Evolutionary conservation across 2,329 filamentous ascomycete species (phyloP).

Genomic region (Pseudogymnoascus sp.): DNA sequence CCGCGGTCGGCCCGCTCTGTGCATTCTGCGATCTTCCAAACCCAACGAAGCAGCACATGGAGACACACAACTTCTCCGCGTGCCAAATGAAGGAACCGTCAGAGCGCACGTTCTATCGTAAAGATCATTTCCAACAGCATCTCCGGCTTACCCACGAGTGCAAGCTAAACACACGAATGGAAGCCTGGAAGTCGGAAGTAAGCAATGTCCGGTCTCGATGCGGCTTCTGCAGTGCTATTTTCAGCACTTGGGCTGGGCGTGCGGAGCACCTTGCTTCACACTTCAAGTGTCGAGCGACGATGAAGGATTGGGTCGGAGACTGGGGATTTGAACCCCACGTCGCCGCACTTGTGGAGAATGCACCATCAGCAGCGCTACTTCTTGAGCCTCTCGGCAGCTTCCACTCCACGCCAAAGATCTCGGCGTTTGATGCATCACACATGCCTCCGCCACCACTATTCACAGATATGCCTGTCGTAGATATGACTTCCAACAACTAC

Average conservation of each 20-base stretch:
- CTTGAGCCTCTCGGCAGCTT: not conserved
- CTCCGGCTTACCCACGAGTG: constrained; percentile 51
- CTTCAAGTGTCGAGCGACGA: constrained; percentile 31
- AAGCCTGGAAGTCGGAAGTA: constrained; percentile 49
- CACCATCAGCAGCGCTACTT: not conserved
- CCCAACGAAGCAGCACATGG: constrained; percentile 47
- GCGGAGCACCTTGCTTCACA: constrained; percentile 34
- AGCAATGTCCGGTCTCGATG: constrained; percentile 43
- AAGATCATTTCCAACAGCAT: constrained; percentile 55
- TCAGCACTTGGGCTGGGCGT: constrained; percentile 36
- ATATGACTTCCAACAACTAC: not conserved
- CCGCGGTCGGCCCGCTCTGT: constrained; percentile 44
- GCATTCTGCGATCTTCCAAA: constrained; percentile 49
- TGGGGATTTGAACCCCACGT: constrained; percentile 32
- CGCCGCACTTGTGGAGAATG: constrained; percentile 25
- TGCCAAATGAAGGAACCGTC: constrained; percentile 51
- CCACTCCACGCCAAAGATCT: not conserved
- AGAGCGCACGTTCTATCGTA: constrained; percentile 53
- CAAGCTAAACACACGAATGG: constrained; percentile 47
- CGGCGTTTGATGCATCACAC: not conserved
- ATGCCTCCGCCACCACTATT: not conserved
- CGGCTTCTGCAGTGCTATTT: constrained; percentile 33
- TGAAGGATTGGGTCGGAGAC: constrained; percentile 34
- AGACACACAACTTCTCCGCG: constrained; percentile 48
- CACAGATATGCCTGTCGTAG: not conserved